Percentiles rank a stretch among this genome's conserved stretches.
Conservation (phyloP, 2,329 filamentous ascomycete genomes). For the Cladosporium oxysporum region DNA sequence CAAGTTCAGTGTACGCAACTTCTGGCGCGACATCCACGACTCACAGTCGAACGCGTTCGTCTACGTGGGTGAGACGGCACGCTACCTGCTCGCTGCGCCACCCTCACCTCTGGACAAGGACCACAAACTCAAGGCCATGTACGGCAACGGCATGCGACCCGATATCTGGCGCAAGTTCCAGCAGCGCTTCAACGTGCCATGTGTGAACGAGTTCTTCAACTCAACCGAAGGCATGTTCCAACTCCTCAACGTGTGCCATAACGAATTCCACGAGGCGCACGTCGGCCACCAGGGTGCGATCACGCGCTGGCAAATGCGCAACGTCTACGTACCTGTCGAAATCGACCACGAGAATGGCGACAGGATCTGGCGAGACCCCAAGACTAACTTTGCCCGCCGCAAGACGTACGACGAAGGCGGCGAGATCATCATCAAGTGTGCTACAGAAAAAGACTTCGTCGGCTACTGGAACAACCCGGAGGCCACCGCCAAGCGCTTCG, state of each 20-base stretch:
- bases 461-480: conserved; percentile 70
- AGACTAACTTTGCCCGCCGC: conserved; percentile 67
- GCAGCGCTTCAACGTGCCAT: conserved; percentile 62
- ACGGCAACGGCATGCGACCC: conserved; percentile 67
- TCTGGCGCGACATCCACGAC: conserved; percentile 72
- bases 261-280: conserved; percentile 63
- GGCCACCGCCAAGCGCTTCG: conserved; percentile 62
- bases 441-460: conserved; percentile 60
- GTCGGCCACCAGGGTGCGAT: conserved; percentile 73
- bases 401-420: conserved; percentile 67
- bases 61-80: conserved; percentile 76
- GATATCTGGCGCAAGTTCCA: conserved; percentile 69
- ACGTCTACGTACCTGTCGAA: conserved; percentile 65
- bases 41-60: conserved; percentile 69
- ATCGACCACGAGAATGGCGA: conserved; percentile 69
- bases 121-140: conserved; percentile 62
- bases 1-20: conserved; percentile 67
- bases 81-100: conserved; percentile 71
- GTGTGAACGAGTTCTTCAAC: conserved; percentile 74
- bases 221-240: conserved; percentile 71
- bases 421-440: conserved; percentile 70
- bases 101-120: conserved; percentile 61
- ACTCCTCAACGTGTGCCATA: conserved; percentile 46
- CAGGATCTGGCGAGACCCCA: conserved; percentile 61
- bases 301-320: conserved; percentile 53